A percentile compares a stretch with the other conserved stretches of the same genome.
These are phyloP conservation scores for Panellus pusillus DNA, from an alignment of 768 basidiomycete genomes.

Conservation along the genomic window DNA sequence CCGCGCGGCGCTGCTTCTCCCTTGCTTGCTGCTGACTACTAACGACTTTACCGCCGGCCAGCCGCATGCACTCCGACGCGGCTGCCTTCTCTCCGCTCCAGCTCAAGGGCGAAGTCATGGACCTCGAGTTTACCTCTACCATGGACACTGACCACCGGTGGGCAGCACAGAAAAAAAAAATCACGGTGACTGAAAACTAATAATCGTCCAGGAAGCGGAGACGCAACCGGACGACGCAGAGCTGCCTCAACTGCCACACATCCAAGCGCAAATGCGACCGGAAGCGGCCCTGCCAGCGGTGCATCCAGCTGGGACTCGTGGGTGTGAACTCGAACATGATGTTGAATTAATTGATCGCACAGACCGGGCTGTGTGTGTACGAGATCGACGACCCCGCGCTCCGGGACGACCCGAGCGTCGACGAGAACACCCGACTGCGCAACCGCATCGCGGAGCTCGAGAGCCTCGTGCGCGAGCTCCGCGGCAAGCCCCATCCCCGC, in stretches of 20 bases:
- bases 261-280: conserved; percentile 96
- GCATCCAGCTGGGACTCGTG: conserved; percentile 87
- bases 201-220: conserved; percentile 69
- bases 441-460: conserved; percentile 92
- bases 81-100: conserved; percentile 50
- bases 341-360: conserved; percentile 1
- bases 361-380: conserved; percentile 95
- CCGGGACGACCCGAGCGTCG: conserved; percentile 85
- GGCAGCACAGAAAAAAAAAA: conserved; percentile 8
- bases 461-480: conserved; percentile 84
- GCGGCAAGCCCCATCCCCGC: conserved; percentile 85
- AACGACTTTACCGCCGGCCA: too few species aligned
- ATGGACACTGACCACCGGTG: conserved; percentile 69
- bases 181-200: neutral
- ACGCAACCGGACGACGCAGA: conserved; percentile 90
- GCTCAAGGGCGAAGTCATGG: conserved; percentile 76
- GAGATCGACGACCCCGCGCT: conserved; percentile 89
- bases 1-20: too few species aligned
- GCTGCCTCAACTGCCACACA: conserved; percentile 87
- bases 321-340: conserved; percentile 8
- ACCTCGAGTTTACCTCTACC: conserved; percentile 65
- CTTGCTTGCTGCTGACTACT: neutral
- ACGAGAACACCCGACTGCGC: conserved; percentile 82
- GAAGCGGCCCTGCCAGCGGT: conserved; percentile 87
- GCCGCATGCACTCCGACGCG: neutral